Percentiles rank a stretch among this genome's conserved stretches.
These are phyloP conservation scores for Coprinopsis sp. DNA, from an alignment of 768 basidiomycete genomes.

Conservation along the genomic window DNA sequence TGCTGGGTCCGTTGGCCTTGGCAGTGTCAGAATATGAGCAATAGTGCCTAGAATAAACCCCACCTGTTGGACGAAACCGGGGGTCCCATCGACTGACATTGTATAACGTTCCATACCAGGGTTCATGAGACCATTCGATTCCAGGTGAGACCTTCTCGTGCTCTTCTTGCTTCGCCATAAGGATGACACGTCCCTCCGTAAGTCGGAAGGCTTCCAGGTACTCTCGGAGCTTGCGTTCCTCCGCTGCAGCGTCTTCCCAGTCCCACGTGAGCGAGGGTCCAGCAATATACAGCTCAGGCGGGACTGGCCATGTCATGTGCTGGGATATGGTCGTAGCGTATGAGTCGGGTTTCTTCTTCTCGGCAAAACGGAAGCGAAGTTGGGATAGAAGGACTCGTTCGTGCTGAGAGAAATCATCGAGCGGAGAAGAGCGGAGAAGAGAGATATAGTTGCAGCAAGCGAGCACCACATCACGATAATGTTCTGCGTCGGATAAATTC, in stretches of 20 bases:
- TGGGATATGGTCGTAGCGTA: conserved; percentile 77
- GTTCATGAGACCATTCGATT: conserved; percentile 66
- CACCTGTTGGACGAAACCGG: conserved; percentile 54
- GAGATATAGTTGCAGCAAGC: conserved; percentile 76
- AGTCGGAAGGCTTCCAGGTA: conserved; percentile 58
- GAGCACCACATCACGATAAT: conserved; percentile 68
- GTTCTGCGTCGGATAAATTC: conserved; percentile 44
- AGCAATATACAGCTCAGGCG: conserved; percentile 68
- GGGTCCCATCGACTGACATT: conserved; percentile 64
- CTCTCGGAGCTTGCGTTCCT: conserved; percentile 52
- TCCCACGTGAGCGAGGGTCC: conserved; percentile 69
- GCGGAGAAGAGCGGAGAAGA: conserved; percentile 55
- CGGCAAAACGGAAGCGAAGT: conserved; percentile 81
- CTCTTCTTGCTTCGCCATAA: conserved; percentile 77
- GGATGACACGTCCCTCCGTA: conserved; percentile 58
- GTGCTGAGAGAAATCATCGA: conserved; percentile 65
- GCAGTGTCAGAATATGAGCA: conserved; percentile 5
- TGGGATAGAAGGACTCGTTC: conserved; percentile 69
- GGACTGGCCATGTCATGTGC: conserved; percentile 75
- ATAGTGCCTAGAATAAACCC: conserved; percentile 17
- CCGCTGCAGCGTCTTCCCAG: conserved; percentile 52
- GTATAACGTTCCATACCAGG: conserved; percentile 92
- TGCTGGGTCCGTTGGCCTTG: conserved; percentile 62
- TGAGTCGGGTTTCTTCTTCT: conserved; percentile 73
- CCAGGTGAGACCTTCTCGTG: conserved; percentile 43